A percentile compares a stretch with the other conserved stretches of the same genome.
phyloP scores from a whole-genome alignment of 148 eudicot species.

The Persicaria maculosa region DNA sequence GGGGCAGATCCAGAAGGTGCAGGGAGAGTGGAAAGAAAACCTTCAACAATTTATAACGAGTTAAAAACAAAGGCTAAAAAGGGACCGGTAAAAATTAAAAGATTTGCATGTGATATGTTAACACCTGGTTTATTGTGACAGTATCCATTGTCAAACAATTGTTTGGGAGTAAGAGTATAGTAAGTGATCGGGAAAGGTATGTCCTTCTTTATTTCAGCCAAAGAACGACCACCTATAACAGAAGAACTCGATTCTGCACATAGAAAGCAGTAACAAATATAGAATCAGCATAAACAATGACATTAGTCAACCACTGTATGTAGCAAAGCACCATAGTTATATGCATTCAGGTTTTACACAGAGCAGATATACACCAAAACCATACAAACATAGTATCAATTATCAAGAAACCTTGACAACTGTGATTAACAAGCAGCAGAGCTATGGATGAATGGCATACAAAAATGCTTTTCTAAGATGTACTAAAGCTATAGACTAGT shows the following conservation, averaged over 20 bases:
- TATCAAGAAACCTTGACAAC: not conserved
- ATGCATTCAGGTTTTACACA: not conserved
- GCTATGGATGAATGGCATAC: no score
- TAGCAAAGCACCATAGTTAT: not conserved
- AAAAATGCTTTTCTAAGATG: not conserved
- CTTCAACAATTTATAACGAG: constrained; percentile 32
- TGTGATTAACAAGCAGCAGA: not conserved
- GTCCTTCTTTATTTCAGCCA: constrained; percentile 38
- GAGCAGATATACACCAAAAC: not conserved
- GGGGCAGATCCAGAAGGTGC: constrained; percentile 49
- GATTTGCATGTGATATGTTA: not conserved
- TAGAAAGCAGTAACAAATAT: not conserved
- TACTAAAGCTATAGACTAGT: not conserved
- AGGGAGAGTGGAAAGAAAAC: constrained; percentile 61
- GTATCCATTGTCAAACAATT: constrained; percentile 88
- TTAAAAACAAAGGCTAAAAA: not conserved
- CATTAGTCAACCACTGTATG: not conserved
- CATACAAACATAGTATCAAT: not conserved
- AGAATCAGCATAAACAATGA: not conserved
- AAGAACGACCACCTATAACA: constrained; percentile 20
- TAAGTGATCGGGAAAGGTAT: constrained; percentile 75
- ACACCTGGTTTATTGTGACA: constrained; percentile 55
- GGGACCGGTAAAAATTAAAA: not conserved
- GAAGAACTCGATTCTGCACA: constrained; percentile 2
- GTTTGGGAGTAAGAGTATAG: constrained; percentile 71